phyloP scores from a whole-genome alignment of 2,329 filamentous ascomycete species.

The Cordyceps farinosa region DNA sequence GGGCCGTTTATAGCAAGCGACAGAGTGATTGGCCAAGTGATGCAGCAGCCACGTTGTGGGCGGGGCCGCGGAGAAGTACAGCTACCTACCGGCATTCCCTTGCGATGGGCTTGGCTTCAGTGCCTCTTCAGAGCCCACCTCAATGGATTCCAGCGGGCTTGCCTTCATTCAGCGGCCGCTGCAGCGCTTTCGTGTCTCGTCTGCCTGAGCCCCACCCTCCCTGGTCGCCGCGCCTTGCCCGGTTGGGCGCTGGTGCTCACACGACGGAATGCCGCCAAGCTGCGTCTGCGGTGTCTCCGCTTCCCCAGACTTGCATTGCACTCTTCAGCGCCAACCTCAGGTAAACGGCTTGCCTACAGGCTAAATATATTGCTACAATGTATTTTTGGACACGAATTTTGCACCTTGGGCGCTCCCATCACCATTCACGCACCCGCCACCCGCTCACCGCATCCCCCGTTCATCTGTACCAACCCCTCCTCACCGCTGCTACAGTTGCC shows the following conservation, averaged over 20 bases:
- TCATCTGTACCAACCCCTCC: not conserved
- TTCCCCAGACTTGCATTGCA: slow-evolving; percentile 15
- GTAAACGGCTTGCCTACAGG: not conserved
- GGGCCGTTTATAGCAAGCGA: not conserved
- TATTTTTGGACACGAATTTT: too few species aligned
- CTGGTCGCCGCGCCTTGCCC: slow-evolving; percentile 8
- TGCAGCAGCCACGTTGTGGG: not conserved
- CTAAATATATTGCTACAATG: too few species aligned
- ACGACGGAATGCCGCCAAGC: not conserved
- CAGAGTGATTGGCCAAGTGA: not conserved
- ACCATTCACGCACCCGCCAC: not conserved
- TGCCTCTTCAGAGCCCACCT: not conserved
- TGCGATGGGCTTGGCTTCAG: not conserved
- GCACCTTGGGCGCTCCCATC: not conserved
- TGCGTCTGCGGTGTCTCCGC: slow-evolving; percentile 8
- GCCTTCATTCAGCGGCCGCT: slow-evolving; percentile 4
- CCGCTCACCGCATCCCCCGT: not conserved
- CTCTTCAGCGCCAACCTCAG: not conserved
- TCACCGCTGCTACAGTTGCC: not conserved
- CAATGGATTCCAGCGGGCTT: not conserved
- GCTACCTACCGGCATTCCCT: not conserved
- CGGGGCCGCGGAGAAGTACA: not conserved
- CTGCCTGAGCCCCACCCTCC: slow-evolving; percentile 5
- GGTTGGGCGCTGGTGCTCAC: slow-evolving; percentile 16
- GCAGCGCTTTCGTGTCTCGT: not conserved